phyloP scores from a whole-genome alignment of 2,329 filamentous ascomycete genomes.

The Helicocarpus griseus region DNA sequence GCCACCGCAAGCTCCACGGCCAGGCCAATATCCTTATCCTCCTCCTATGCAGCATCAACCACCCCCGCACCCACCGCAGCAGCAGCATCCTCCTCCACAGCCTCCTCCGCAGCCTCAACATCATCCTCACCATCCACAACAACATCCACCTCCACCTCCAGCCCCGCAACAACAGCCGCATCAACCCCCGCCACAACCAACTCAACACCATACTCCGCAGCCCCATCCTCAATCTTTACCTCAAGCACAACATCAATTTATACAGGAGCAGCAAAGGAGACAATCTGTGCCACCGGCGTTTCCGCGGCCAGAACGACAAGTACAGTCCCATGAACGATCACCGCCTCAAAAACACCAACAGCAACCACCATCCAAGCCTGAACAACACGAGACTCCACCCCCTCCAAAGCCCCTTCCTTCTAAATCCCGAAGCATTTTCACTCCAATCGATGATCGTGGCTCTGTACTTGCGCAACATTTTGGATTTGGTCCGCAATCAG shows the following conservation, averaged over 20 bases:
- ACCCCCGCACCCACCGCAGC: not conserved
- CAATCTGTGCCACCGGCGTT: slow-evolving; percentile 65
- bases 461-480: slow-evolving; percentile 82
- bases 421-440: slow-evolving; percentile 89
- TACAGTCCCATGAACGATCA: slow-evolving; percentile 41
- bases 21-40: slow-evolving; percentile 33
- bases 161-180: slow-evolving; percentile 14
- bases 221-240: slow-evolving; percentile 34
- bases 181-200: slow-evolving; percentile 27
- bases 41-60: slow-evolving; percentile 17
- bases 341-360: slow-evolving; percentile 49
- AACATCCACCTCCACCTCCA: slow-evolving; percentile 51
- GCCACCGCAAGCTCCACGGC: slow-evolving; percentile 37
- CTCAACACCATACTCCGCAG: slow-evolving; percentile 24
- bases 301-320: slow-evolving; percentile 48
- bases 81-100: not conserved
- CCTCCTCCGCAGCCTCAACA: slow-evolving; percentile 13
- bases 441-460: slow-evolving; percentile 85
- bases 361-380: slow-evolving; percentile 32
- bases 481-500: slow-evolving; percentile 51
- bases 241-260: slow-evolving; percentile 50
- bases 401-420: slow-evolving; percentile 54
- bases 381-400: slow-evolving; percentile 35
- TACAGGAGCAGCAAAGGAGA: slow-evolving; percentile 69
- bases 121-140: slow-evolving; percentile 36